Conservation (phyloP, 495 filamentous ascomycete species). For the Baudoinia panamericana region DNA sequence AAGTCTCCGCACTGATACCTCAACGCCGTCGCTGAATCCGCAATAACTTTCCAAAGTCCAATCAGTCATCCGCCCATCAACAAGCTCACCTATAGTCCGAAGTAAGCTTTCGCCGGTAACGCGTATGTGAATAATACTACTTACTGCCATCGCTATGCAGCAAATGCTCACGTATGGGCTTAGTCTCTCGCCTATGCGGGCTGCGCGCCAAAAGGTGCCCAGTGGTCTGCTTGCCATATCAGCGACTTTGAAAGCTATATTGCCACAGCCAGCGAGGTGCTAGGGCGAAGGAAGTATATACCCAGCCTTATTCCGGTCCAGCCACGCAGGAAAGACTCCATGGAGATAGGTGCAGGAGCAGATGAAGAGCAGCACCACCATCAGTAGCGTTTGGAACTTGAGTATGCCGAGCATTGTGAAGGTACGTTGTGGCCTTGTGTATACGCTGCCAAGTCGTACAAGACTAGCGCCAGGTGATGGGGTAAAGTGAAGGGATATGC, state of each 20-base stretch:
- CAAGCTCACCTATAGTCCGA: neutral
- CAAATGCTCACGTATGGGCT: slow-evolving; percentile 95
- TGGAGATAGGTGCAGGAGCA: slow-evolving; percentile 92
- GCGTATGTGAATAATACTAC: slow-evolving; percentile 26
- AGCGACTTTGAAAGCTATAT: neutral
- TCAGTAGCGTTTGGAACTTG: slow-evolving; percentile 89
- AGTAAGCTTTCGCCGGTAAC: neutral
- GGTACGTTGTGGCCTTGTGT: slow-evolving; percentile 31
- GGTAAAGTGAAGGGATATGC: neutral
- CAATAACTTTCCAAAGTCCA: neutral
- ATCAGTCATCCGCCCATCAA: neutral
- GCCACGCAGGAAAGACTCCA: slow-evolving; percentile 75
- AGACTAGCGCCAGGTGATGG: neutral
- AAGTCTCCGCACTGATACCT: too few relatives aligned
- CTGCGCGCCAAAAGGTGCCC: slow-evolving; percentile 95
- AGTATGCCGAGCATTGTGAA: slow-evolving; percentile 65
- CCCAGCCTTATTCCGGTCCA: slow-evolving; percentile 88
- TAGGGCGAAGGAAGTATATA: slow-evolving; percentile 30
- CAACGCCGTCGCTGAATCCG: slow-evolving; percentile 1
- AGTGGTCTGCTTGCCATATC: slow-evolving; percentile 60
- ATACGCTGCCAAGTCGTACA: neutral
- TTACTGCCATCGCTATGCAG: slow-evolving; percentile 87
- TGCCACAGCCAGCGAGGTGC: neutral
- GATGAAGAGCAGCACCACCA: slow-evolving; percentile 87
- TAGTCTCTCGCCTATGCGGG: slow-evolving; percentile 80